Evolutionary conservation across 2,329 filamentous ascomycete genomes (phyloP).

Genomic region (Fusarium newnesense): DNA sequence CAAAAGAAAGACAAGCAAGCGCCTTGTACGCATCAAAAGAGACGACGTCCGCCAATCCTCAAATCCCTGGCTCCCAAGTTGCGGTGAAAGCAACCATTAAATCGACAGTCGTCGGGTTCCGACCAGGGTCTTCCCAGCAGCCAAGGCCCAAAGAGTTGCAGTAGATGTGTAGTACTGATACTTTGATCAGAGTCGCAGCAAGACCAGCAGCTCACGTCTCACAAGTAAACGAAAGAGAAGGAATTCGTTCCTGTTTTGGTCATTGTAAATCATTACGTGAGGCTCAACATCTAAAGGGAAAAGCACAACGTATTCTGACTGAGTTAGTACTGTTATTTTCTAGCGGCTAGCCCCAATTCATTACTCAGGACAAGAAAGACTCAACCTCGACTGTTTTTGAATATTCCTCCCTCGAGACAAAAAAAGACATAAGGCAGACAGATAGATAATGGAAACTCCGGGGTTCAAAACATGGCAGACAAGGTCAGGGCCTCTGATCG

Average conservation of each 20-base stretch:
- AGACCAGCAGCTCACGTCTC: not conserved
- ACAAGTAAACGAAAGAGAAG: not conserved
- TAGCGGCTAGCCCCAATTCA: not conserved
- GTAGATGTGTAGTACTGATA: conserved; percentile 5
- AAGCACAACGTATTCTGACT: not conserved
- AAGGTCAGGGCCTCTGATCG: conserved; percentile 11
- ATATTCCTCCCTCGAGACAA: conserved; percentile 5
- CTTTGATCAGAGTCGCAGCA: not conserved
- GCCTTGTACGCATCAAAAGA: conserved; percentile 22
- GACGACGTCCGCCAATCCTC: conserved; percentile 22
- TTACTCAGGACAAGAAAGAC: not conserved
- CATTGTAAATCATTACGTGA: not conserved
- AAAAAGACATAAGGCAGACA: not conserved
- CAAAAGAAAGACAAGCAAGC: not conserved
- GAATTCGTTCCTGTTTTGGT: not conserved
- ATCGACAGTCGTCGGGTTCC: conserved; percentile 27
- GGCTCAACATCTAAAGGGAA: not conserved
- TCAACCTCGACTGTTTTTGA: not conserved
- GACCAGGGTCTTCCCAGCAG: conserved; percentile 41
- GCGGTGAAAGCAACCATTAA: conserved; percentile 44
- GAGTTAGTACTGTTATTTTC: not conserved
- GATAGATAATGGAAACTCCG: conserved; percentile 2
- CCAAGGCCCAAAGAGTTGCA: conserved; percentile 12
- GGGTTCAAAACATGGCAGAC: conserved; percentile 3
- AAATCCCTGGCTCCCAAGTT: conserved; percentile 41